Evolutionary conservation across 2,329 filamentous ascomycete species (phyloP), one percentile per base, ranked within the genome.

Genomic region (Stenocarpella maydis): DNA sequence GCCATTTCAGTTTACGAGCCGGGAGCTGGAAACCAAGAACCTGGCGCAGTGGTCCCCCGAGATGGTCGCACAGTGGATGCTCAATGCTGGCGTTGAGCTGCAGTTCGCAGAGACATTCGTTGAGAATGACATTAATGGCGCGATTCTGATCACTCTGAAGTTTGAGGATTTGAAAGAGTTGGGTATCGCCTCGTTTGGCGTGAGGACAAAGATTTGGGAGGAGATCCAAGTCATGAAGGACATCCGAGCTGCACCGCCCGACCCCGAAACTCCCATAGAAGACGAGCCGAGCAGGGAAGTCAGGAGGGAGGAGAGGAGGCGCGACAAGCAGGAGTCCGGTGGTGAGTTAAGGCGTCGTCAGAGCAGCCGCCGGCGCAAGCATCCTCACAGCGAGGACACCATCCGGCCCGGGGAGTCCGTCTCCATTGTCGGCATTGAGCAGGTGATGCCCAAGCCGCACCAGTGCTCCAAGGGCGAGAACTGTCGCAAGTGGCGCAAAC

Each of bases 371-470:
- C 77, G 78, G 49, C 80, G 78, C 69, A 80, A 79, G 72, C 81
- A 80, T 69, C 75, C 78, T 9, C 79, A 82, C 15, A 78, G 82
- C 65, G 88, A 90, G 72, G 91, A 95, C 74, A 81, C 88, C 55
- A 91, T 96, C 77, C 91, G 91, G 1, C 93, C 93, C 2, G 87
- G 90, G 69, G 93, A 97, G 78, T 95, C 93, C 1, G 91, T 96
- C 4, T 97, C 94, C 0, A 97, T 97, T 74, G 94, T 97, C 41
- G 94, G 92, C 34, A 97, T 97, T 72, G 94, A 97, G 81, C 93
- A 97, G 79, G 83, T 96, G 66, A 86, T 97, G 67, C 94, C 94
- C 6, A 95, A 93, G 81, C 88, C 91, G 19, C 95, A 97, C 80
- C 87, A 87, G 68, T 98, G 95, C 81, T 89, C 89, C 54, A 97